Conservation (phyloP, 2,329 filamentous ascomycete species). For the Calonectria henricotiae region DNA sequence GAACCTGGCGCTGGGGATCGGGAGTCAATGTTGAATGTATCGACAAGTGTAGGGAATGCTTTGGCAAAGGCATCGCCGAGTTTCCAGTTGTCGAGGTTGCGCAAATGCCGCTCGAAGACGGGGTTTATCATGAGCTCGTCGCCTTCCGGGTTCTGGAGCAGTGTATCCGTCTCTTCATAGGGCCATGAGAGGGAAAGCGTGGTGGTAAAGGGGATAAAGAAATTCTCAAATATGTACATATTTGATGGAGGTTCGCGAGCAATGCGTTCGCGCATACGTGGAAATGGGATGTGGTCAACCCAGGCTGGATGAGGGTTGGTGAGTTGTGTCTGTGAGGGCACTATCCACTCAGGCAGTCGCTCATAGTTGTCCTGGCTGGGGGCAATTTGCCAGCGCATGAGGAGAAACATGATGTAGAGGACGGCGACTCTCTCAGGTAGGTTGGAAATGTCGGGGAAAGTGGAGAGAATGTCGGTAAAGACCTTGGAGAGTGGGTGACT, state of each 20-base stretch:
- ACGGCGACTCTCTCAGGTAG: conserved; percentile 88
- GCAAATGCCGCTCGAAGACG: conserved; percentile 86
- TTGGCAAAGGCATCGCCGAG: conserved; percentile 79
- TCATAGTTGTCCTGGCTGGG: conserved; percentile 87
- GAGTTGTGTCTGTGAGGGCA: conserved; percentile 78
- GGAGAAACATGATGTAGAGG: conserved; percentile 88
- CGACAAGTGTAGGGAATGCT: conserved; percentile 70
- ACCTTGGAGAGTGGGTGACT: conserved; percentile 87
- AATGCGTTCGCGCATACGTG: conserved; percentile 80
- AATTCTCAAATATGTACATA: conserved; percentile 81
- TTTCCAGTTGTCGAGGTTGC: conserved; percentile 86
- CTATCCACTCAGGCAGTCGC: conserved; percentile 81
- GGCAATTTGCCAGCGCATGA: conserved; percentile 89
- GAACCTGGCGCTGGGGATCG: conserved; percentile 43
- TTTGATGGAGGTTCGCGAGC: conserved; percentile 65
- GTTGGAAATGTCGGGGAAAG: conserved; percentile 85
- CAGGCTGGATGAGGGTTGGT: conserved; percentile 81
- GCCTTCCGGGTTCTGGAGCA: conserved; percentile 72
- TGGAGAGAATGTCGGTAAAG: conserved; percentile 87
- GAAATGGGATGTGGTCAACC: conserved; percentile 88
- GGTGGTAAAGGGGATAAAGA: conserved; percentile 86
- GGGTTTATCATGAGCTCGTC: conserved; percentile 87
- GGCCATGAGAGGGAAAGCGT: conserved; percentile 88
- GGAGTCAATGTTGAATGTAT: conserved; percentile 53
- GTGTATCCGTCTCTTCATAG: conserved; percentile 80